phyloP scores from a whole-genome alignment of 768 basidiomycete species.

The Termitomyces sp. region DNA sequence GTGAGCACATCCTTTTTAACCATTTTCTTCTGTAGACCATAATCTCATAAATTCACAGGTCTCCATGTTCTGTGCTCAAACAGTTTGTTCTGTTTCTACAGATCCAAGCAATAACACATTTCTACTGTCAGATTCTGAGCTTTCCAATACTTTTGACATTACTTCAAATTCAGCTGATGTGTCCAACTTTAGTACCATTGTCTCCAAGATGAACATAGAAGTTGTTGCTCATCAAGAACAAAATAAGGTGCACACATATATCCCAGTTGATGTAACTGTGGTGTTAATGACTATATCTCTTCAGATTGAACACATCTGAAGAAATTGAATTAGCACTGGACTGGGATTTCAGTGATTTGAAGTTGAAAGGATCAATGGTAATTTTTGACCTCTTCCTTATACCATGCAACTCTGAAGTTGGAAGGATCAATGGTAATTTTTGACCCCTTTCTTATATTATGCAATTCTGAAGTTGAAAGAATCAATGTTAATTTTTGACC shows the following conservation, averaged over 20 bases:
- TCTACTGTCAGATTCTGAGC: slow-evolving; percentile 21
- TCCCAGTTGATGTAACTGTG: background rate
- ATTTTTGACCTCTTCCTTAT: no score
- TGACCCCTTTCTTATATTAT: no score
- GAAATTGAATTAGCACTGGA: no score
- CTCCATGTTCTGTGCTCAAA: background rate
- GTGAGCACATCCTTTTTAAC: no score
- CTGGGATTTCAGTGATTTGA: background rate
- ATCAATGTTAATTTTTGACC: no score
- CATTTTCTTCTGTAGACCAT: background rate
- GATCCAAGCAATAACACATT: slow-evolving; percentile 19
- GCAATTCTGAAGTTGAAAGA: no score
- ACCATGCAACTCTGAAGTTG: no score
- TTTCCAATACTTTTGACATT: slow-evolving; percentile 24
- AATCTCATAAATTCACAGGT: slow-evolving; percentile 1
- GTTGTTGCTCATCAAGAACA: no score
- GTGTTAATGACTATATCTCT: background rate
- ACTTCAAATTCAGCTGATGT: no score
- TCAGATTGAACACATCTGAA: background rate
- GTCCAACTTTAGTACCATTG: background rate
- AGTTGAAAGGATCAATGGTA: no score
- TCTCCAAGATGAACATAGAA: background rate
- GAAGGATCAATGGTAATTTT: no score
- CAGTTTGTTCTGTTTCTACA: background rate
- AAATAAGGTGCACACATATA: no score